Evolutionary conservation across 2,329 filamentous ascomycete genomes (phyloP).

Genomic region (Curvularia hawaiiensis): DNA sequence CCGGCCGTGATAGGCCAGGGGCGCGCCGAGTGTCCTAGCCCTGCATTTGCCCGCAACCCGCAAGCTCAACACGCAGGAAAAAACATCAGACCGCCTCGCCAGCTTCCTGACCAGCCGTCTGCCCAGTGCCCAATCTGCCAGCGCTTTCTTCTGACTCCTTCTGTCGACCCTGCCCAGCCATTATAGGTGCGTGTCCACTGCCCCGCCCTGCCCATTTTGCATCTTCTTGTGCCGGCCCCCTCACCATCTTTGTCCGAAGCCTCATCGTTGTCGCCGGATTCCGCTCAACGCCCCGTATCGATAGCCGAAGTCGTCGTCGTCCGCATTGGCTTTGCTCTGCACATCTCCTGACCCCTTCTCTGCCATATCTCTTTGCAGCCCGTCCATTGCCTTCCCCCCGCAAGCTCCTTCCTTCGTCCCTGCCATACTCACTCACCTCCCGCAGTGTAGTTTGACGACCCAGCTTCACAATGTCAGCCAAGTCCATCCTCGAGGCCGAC

Average conservation of each 20-base stretch:
- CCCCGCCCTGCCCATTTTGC: slow-evolving; percentile 12
- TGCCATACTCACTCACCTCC: slow-evolving; percentile 30
- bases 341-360: slow-evolving; percentile 5
- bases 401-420: slow-evolving; percentile 13
- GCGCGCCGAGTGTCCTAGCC: slow-evolving; percentile 23
- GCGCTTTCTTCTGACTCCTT: slow-evolving; percentile 19
- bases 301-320: slow-evolving; percentile 24
- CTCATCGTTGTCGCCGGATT: slow-evolving; percentile 24
- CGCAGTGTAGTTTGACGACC: slow-evolving; percentile 30
- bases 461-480: slow-evolving; percentile 77
- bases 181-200: slow-evolving; percentile 44
- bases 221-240: slow-evolving; percentile 27
- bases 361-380: slow-evolving; percentile 20
- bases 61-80: slow-evolving; percentile 42
- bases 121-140: slow-evolving; percentile 14
- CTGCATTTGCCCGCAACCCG: slow-evolving; percentile 28
- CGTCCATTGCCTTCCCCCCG: slow-evolving; percentile 16
- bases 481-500: slow-evolving; percentile 98
- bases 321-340: slow-evolving; percentile 19
- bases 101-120: slow-evolving; percentile 28
- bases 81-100: slow-evolving; percentile 45
- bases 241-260: slow-evolving; percentile 24
- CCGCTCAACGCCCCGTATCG: slow-evolving; percentile 22
- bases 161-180: slow-evolving; percentile 28
- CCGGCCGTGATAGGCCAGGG: slow-evolving; percentile 17